Conservation (phyloP, 2,329 filamentous ascomycete genomes). For the Volutella citrinella region DNA sequence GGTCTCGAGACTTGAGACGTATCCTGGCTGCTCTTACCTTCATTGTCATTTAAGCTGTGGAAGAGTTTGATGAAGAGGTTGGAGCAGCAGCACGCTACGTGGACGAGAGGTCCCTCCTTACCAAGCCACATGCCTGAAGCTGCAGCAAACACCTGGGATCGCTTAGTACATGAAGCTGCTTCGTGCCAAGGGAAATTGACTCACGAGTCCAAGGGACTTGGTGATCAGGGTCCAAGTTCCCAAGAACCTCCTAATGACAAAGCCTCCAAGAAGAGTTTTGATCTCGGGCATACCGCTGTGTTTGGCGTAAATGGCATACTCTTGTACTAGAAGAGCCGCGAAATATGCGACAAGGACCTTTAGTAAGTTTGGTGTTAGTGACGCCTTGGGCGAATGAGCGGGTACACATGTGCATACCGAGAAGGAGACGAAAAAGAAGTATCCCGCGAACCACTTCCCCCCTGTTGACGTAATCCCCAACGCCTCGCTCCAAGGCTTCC, state of each 20-base stretch:
- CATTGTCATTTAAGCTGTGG: constrained; percentile 73
- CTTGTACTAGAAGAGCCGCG: constrained; percentile 76
- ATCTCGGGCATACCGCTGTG: constrained; percentile 98
- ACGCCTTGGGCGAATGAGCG: too few species aligned
- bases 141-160: constrained; percentile 75
- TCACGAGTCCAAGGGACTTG: constrained; percentile 83
- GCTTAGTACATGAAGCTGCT: constrained; percentile 13
- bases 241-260: constrained; percentile 85
- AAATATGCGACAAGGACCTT: constrained; percentile 74
- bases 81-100: constrained; percentile 95
- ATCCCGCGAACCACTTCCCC: constrained; percentile 80
- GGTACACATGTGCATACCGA: too few species aligned
- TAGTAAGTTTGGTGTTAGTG: not conserved
- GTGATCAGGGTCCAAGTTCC: constrained; percentile 84
- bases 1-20: too few species aligned
- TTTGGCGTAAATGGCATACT: constrained; percentile 83
- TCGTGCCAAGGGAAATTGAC: constrained; percentile 18
- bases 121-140: constrained; percentile 95
- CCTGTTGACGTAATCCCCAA: constrained; percentile 62
- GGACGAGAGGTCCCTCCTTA: constrained; percentile 92
- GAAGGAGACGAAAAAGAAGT: constrained; percentile 80
- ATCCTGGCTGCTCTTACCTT: too few species aligned
- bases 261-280: constrained; percentile 91
- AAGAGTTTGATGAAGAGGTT: constrained; percentile 93
- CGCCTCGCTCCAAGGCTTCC: constrained; percentile 80